Percentiles rank a stretch among this genome's conserved stretches.
Conservation (phyloP, 768 basidiomycete genomes). For the Hypholoma sublateritium region DNA sequence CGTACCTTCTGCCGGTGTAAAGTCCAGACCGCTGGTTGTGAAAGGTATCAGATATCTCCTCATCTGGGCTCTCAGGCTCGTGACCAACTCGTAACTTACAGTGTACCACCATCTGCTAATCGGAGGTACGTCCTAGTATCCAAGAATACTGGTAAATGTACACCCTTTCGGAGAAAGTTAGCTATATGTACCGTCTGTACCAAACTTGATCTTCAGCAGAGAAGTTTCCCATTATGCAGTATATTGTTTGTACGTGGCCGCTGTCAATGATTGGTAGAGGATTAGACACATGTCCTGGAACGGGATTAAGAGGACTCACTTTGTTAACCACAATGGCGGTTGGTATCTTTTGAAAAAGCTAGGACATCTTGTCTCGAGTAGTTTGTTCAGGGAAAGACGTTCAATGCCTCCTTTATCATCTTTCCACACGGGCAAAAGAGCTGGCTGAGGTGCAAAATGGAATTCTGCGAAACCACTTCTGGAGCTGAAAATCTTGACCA, state of each 20-base stretch:
- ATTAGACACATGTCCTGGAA: neutral
- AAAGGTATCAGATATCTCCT: neutral
- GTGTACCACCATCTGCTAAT: conserved; percentile 63
- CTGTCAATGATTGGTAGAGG: conserved; percentile 34
- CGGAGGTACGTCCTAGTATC: conserved; percentile 42
- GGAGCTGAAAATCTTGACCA: neutral
- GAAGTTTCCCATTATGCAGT: conserved; percentile 57
- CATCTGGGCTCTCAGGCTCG: neutral
- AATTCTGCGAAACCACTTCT: neutral
- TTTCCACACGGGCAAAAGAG: conserved; percentile 1
- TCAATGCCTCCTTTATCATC: conserved; percentile 27
- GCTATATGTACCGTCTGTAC: conserved; percentile 45
- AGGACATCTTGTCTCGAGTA: conserved; percentile 39
- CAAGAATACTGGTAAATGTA: neutral
- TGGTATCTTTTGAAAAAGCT: conserved; percentile 41
- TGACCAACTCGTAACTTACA: too few relatives aligned
- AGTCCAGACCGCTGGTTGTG: conserved; percentile 55
- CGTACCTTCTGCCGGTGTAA: conserved; percentile 45
- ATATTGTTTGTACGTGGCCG: conserved; percentile 63
- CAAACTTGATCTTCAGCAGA: conserved; percentile 49
- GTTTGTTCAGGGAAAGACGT: conserved; percentile 29
- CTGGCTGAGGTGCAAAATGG: neutral
- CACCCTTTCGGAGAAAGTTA: neutral
- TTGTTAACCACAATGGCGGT: conserved; percentile 48
- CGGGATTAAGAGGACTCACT: conserved; percentile 25